Evolutionary conservation across 306 rosid species (phyloP).

Genomic region (cucumber (Cucumis sativus)): Cucumber_9930_V3 NC_026660.2:23448001-23448500

Average conservation of each 20-base stretch:
- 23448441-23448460: conserved; percentile 23
- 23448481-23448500: conserved; percentile 27
- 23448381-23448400: conserved; percentile 26
- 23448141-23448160: conserved; percentile 75
- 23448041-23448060: conserved; percentile 98
- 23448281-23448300: conserved; percentile 93
- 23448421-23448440: conserved; percentile 21
- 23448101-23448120: conserved; percentile 97
- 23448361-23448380: conserved; percentile 22
- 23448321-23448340: conserved; percentile 79
- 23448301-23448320: conserved; percentile 90
- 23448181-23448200: conserved; percentile 75
- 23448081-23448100: conserved; percentile 77
- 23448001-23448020: conserved; percentile 95
- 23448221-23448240: conserved; percentile 93
- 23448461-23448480: conserved; percentile 21
- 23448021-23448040: conserved; percentile 84
- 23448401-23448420: conserved; percentile 27
- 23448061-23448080: conserved; percentile 78
- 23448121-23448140: conserved; percentile 91
- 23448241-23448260: conserved; percentile 68
- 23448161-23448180: conserved; percentile 54
- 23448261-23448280: conserved; percentile 79
- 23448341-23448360: conserved; percentile 40
- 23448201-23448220: conserved; percentile 93